A percentile compares a stretch with the other conserved stretches of the same genome.
These are phyloP conservation scores for Suillus luteus DNA, from an alignment of 768 basidiomycete genomes.

Conservation along the genomic window DNA sequence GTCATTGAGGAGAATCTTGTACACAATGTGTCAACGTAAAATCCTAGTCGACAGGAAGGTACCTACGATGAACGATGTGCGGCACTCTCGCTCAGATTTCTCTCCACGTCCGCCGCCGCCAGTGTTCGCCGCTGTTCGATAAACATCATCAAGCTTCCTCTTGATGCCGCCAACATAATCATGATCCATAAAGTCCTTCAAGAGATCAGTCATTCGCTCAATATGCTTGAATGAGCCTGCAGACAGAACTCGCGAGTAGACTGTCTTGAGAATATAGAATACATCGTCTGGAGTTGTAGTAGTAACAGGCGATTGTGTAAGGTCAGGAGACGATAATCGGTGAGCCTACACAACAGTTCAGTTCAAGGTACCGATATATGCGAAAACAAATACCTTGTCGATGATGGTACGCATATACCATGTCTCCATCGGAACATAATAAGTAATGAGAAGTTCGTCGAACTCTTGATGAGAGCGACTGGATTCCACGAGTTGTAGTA, in stretches of 20 bases:
- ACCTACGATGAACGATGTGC: constrained; percentile 81
- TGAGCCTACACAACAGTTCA: constrained; percentile 64
- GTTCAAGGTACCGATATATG: constrained; percentile 3
- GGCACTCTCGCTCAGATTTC: constrained; percentile 78
- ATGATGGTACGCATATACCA: constrained; percentile 90
- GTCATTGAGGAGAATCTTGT: constrained; percentile 87
- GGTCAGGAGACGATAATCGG: constrained; percentile 75
- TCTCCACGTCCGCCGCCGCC: constrained; percentile 60
- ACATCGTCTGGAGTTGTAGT: constrained; percentile 91
- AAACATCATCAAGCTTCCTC: constrained; percentile 87
- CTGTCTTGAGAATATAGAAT: constrained; percentile 92
- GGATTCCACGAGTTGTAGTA: constrained; percentile 39
- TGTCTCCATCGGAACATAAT: constrained; percentile 86
- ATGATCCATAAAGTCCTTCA: constrained; percentile 76
- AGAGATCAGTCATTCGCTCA: constrained; percentile 56
- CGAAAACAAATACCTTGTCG: constrained; percentile 65
- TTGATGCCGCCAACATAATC: constrained; percentile 83
- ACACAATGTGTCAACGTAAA: constrained; percentile 5
- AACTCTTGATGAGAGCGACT: constrained; percentile 62
- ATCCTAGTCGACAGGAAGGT: background rate
- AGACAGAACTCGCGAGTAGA: constrained; percentile 75
- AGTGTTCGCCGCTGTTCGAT: constrained; percentile 51
- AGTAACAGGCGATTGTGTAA: constrained; percentile 57
- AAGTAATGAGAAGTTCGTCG: constrained; percentile 64
- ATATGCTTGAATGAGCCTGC: constrained; percentile 69